Conservation (phyloP, 495 filamentous ascomycete genomes). For the Melanomma pulvis-pyrius region DNA sequence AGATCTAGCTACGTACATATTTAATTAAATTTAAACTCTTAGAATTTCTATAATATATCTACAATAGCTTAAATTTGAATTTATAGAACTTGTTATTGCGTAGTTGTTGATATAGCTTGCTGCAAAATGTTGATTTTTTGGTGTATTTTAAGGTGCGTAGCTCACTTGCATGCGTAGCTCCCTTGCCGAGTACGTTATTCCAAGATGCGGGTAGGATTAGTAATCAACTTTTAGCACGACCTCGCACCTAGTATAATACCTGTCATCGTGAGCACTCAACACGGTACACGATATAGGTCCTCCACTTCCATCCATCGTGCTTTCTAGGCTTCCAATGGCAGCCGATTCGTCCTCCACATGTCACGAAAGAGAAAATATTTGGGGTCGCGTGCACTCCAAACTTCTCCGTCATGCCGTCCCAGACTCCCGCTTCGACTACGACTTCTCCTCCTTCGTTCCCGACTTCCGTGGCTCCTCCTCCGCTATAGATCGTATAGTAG, state of each 20-base stretch:
- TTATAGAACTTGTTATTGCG: not conserved
- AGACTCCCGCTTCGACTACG: slow-evolving; percentile 24
- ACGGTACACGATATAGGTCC: not conserved
- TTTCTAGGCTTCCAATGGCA: not conserved
- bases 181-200: too few relatives aligned
- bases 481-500: slow-evolving; percentile 7
- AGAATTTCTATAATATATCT: too few relatives aligned
- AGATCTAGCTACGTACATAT: too few relatives aligned
- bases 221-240: too few relatives aligned
- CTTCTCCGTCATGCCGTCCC: slow-evolving; percentile 25
- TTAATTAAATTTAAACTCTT: too few relatives aligned
- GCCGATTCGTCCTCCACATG: not conserved
- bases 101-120: not conserved
- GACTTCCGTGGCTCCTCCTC: slow-evolving; percentile 22
- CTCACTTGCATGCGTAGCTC: too few relatives aligned
- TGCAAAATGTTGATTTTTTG: not conserved
- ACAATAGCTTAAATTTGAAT: not conserved
- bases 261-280: not conserved
- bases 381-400: not conserved
- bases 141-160: not conserved
- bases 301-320: not conserved
- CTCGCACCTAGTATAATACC: too few relatives aligned
- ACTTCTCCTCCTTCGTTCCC: slow-evolving; percentile 21
- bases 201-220: too few relatives aligned
- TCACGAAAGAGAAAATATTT: not conserved